phyloP scores from a whole-genome alignment of 805 yeast species.

The Vanderwaltozyma yarrowii region DNA sequence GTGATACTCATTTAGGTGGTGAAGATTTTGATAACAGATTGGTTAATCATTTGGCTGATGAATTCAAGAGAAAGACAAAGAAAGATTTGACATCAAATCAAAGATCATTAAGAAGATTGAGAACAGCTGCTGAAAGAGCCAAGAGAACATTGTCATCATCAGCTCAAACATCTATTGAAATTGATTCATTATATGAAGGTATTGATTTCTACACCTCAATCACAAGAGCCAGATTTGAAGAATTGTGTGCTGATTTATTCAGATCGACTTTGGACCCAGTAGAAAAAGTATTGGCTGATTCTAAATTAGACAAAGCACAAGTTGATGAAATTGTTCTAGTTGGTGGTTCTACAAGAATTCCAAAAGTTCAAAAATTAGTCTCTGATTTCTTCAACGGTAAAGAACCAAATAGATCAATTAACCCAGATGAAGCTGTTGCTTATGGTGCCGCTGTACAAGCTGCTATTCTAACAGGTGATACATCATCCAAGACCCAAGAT shows the following conservation, averaged over 20 bases:
- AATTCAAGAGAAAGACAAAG: conserved; percentile 93
- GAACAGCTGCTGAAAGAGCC: conserved; percentile 98
- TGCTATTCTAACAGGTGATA: conserved; percentile 92
- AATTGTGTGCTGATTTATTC: conserved; percentile 86
- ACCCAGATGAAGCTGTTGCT: conserved; percentile 99
- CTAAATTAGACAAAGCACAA: conserved; percentile 81
- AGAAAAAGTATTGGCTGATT: conserved; percentile 85
- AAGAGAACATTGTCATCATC: conserved; percentile 96
- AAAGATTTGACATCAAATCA: conserved; percentile 84
- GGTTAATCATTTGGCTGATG: conserved; percentile 81
- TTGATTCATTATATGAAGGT: conserved; percentile 92
- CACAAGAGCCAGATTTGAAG: conserved; percentile 97
- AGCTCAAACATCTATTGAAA: conserved; percentile 90
- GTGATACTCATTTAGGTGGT: conserved; percentile 83
- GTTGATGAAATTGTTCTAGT: conserved; percentile 90
- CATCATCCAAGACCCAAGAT: conserved; percentile 93
- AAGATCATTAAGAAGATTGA: conserved; percentile 92
- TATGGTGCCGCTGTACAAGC: conserved; percentile 99
- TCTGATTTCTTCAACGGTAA: conserved; percentile 96
- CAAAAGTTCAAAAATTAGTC: conserved; percentile 90
- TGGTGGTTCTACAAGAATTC: conserved; percentile 98
- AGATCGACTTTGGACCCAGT: conserved; percentile 92
- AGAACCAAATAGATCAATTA: conserved; percentile 92
- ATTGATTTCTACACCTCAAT: conserved; percentile 91
- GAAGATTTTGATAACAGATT: conserved; percentile 95